Evolutionary conservation across 108 stramenopile species (phyloP), one percentile per base, ranked within the genome.

Genomic region (Cyclotella atomus): DNA sequence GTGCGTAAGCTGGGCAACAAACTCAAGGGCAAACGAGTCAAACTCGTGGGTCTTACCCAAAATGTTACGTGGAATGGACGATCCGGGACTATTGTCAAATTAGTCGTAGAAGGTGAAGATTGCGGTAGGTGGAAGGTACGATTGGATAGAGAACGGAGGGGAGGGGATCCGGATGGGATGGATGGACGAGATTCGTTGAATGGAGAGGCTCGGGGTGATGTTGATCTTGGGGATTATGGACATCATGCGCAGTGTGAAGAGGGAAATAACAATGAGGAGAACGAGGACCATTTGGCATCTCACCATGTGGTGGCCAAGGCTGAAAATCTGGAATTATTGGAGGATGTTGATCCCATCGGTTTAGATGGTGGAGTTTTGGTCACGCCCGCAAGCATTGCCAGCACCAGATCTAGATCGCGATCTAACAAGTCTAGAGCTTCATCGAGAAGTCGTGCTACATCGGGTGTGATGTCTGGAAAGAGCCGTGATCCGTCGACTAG

Each of bases 251-350:
- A 44, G 25, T 10, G 38, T 44, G 16, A 70, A 43, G 2, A 27
- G 9, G 0, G 3, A 17, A 30, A 2, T 38, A 38, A 57, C 2
- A 66, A 50, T 23, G 57, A 47, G 38, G 24, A 30, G 19, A 19
- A 44, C 19, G 67, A 53, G 10, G 10, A 23, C 52, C 20, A 23
- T 9, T 21, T 1, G 24, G n/a, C 61, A 30, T 27, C 33, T 8
- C 54, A 70, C 0, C 45, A 70, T 38, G 70, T 78, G 17, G 69
- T 78, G 46, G 77, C 77, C 32, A 78, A 71, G 59, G 77, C 77
- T 6, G 77, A 78, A 35, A 78, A 78, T 49, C 55, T 78, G 33
- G 29, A 49, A 10, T 59, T 78, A 47, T 44, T 78, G 9, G 45
- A 65, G 8, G 43, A 23, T 0, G 20, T 38, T 20, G 44, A 61